Evolutionary conservation across 148 eudicot species (phyloP).

Genomic region (Tetragonia tetragonoides): DNA sequence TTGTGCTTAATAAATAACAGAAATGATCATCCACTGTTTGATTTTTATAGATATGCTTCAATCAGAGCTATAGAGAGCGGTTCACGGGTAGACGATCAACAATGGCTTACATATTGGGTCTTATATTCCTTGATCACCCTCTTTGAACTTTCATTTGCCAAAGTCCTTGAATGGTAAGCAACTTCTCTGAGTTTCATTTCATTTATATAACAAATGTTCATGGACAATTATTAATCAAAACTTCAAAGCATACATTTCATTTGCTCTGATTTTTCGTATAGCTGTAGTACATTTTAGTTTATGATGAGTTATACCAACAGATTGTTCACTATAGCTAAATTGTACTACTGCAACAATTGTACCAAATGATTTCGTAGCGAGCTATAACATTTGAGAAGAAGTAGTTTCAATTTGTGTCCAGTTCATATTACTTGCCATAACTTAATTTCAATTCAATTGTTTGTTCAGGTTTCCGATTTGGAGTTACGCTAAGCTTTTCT

Average conservation of each 20-base stretch:
- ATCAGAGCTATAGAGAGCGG: slow-evolving; percentile 70
- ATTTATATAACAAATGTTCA: too few species aligned
- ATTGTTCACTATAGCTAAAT: too few species aligned
- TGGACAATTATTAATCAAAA: too few species aligned
- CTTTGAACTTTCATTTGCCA: slow-evolving; percentile 69
- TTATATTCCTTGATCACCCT: slow-evolving; percentile 66
- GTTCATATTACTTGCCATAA: too few species aligned
- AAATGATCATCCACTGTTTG: background rate
- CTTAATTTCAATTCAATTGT: background rate
- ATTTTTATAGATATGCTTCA: slow-evolving; percentile 53
- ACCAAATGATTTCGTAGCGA: background rate
- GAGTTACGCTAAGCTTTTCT: slow-evolving; percentile 48
- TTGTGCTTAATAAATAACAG: background rate
- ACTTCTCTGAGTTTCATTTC: background rate
- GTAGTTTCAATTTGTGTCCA: too few species aligned
- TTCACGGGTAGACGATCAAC: slow-evolving; percentile 61
- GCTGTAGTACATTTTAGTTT: too few species aligned
- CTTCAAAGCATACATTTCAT: too few species aligned
- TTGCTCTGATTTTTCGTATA: too few species aligned
- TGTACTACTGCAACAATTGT: background rate
- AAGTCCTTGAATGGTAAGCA: slow-evolving; percentile 62
- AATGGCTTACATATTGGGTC: slow-evolving; percentile 90
- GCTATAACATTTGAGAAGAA: too few species aligned
- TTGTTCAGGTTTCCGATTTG: slow-evolving; percentile 47
- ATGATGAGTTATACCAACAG: too few species aligned